Conservation (phyloP, 345 rosid species). For the Sonneratia caseolaris region DNA sequence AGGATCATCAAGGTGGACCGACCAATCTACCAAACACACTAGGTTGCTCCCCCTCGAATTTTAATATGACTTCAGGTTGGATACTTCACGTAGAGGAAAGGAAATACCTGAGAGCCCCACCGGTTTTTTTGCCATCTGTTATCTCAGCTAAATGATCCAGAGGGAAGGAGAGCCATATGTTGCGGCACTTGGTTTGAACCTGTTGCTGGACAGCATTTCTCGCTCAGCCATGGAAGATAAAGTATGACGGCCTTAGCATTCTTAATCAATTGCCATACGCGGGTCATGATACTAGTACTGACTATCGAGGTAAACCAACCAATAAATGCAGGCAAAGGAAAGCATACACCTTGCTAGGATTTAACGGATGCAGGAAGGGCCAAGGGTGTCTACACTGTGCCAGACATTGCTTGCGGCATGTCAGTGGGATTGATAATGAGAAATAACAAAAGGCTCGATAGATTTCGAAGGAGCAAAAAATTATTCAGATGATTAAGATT, state of each 20-base stretch:
- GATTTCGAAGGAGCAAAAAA: too few species aligned
- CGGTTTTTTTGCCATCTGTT: conserved; percentile 84
- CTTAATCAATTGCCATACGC: neutral
- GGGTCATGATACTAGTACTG: neutral
- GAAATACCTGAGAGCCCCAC: conserved; percentile 64
- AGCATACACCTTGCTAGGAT: too few species aligned
- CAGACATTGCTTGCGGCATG: too few species aligned
- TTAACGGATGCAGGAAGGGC: too few species aligned
- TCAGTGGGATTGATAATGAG: too few species aligned
- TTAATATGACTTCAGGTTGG: conserved; percentile 55
- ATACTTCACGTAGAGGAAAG: conserved; percentile 68
- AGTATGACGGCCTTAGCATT: neutral
- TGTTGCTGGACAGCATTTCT: conserved; percentile 29
- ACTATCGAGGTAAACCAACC: neutral
- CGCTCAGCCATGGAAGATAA: conserved; percentile 44
- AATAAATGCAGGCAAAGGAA: too few species aligned
- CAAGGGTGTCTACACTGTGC: too few species aligned
- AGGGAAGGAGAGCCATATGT: conserved; percentile 18
- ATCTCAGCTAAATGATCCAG: conserved; percentile 51
- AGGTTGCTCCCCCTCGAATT: neutral
- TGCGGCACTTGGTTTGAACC: too few species aligned
- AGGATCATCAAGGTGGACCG: too few species aligned
- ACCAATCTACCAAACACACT: too few species aligned
- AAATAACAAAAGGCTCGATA: too few species aligned
- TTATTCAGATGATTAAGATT: too few species aligned